Conservation (phyloP, 805 yeast genomes). For the Saturnispora kantuleensis region DNA sequence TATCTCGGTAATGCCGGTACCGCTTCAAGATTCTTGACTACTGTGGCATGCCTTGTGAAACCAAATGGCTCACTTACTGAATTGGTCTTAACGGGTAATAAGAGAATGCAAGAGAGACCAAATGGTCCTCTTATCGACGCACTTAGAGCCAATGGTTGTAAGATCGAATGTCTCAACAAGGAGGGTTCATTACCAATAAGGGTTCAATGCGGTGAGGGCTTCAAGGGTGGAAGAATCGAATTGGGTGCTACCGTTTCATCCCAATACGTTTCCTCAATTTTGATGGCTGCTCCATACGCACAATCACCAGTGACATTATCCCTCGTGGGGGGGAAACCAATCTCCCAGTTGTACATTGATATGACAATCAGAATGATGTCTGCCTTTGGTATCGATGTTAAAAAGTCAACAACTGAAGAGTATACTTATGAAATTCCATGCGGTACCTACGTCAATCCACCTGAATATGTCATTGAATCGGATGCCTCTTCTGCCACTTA, state of each 20-base stretch:
- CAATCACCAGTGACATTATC: slow-evolving; percentile 75
- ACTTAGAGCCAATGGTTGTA: slow-evolving; percentile 67
- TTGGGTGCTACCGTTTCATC: slow-evolving; percentile 94
- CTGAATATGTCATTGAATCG: slow-evolving; percentile 82
- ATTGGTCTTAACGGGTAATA: slow-evolving; percentile 81
- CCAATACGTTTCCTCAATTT: slow-evolving; percentile 89
- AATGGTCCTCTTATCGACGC: slow-evolving; percentile 95
- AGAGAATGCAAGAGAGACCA: slow-evolving; percentile 96
- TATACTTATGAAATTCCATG: slow-evolving; percentile 87
- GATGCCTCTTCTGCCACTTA: slow-evolving; percentile 98
- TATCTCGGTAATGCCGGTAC: slow-evolving; percentile 98
- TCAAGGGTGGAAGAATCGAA: slow-evolving; percentile 87
- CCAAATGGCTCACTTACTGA: slow-evolving; percentile 31
- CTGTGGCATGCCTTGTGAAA: slow-evolving; percentile 80
- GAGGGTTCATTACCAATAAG: slow-evolving; percentile 81
- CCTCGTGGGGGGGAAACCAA: slow-evolving; percentile 93
- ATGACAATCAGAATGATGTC: slow-evolving; percentile 97
- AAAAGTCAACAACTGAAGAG: slow-evolving; percentile 56
- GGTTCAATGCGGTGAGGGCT: slow-evolving; percentile 56
- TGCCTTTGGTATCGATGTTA: slow-evolving; percentile 74
- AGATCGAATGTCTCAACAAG: slow-evolving; percentile 58
- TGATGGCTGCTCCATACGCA: slow-evolving; percentile 98
- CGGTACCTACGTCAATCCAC: slow-evolving; percentile 71
- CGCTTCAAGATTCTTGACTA: slow-evolving; percentile 87
- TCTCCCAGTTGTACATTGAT: slow-evolving; percentile 89